Evolutionary conservation across 2,329 filamentous ascomycete genomes (phyloP).

Genomic region (Xylaria sp.): DNA sequence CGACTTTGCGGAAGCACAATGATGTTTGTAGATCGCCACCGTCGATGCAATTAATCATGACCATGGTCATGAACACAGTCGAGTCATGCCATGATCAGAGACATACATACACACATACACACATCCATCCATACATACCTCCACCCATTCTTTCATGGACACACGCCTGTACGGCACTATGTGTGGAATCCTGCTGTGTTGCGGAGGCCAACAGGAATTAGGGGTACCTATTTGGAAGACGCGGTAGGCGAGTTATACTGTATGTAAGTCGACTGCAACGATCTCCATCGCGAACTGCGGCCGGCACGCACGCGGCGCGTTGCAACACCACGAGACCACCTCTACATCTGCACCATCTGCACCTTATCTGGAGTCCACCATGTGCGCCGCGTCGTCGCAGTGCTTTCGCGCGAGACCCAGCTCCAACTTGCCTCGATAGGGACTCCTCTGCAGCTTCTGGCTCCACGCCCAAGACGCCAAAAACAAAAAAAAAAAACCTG

Average conservation of each 20-base stretch:
- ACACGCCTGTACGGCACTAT: constrained; percentile 1
- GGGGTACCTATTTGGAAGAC: constrained; percentile 25
- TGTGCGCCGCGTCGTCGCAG: constrained; percentile 24
- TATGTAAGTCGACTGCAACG: constrained; percentile 27
- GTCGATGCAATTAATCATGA: background rate
- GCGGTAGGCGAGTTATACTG: constrained; percentile 22
- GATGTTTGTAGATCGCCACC: constrained; percentile 16
- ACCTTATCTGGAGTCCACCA: constrained; percentile 31
- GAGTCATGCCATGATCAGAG: constrained; percentile 17
- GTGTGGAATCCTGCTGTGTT: constrained; percentile 16
- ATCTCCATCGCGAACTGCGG: constrained; percentile 33
- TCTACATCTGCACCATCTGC: constrained; percentile 25
- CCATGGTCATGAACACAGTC: constrained; percentile 6
- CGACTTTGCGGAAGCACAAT: constrained; percentile 12
- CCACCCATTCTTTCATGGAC: background rate
- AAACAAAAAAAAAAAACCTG: no score
- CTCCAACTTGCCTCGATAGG: constrained; percentile 17
- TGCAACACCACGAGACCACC: constrained; percentile 36
- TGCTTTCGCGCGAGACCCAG: constrained; percentile 10
- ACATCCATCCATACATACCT: background rate
- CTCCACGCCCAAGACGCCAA: constrained; percentile 25
- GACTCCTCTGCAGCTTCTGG: constrained; percentile 10
- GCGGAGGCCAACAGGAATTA: background rate
- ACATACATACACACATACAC: constrained; percentile 3
- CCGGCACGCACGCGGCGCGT: constrained; percentile 33